phyloP scores from a whole-genome alignment of 73 alveolate genomes.

The Tetrahymena malaccensis region DNA sequence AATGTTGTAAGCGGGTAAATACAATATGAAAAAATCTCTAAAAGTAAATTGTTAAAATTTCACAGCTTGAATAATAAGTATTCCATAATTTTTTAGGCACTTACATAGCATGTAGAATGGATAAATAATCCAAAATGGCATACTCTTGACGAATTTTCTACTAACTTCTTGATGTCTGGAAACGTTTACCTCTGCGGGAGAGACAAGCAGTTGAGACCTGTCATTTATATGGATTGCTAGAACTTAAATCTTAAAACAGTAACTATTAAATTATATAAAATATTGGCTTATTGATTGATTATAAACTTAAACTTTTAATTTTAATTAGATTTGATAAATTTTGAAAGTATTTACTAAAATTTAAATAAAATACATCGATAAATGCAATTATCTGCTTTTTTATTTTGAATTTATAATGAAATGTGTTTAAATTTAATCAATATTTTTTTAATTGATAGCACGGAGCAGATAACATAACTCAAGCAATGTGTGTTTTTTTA shows the following conservation, averaged over 20 bases:
- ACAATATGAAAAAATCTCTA: conserved; percentile 5
- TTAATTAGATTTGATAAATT: background rate
- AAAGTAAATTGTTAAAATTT: background rate
- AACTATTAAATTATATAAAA: background rate
- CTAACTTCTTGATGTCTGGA: conserved; percentile 1
- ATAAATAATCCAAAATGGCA: background rate
- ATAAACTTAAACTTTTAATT: too few species aligned
- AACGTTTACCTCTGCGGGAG: conserved; percentile 19
- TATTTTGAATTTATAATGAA: background rate
- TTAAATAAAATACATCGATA: too few species aligned
- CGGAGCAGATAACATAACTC: background rate
- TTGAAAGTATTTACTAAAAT: background rate
- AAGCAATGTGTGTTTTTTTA: conserved; percentile 15
- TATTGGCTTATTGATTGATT: too few species aligned
- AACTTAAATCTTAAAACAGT: conserved; percentile 13
- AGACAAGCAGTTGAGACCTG: conserved; percentile 35
- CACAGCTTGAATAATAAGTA: background rate
- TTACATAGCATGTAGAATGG: conserved; percentile 8
- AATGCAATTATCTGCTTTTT: too few species aligned
- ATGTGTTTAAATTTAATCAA: background rate
- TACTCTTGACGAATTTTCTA: background rate
- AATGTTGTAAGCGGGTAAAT: conserved; percentile 15
- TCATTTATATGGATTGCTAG: conserved; percentile 4
- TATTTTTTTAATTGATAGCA: background rate
- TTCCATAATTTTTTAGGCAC: background rate